Evolutionary conservation across 768 basidiomycete species (phyloP).

Genomic region (Suillus discolor): DNA sequence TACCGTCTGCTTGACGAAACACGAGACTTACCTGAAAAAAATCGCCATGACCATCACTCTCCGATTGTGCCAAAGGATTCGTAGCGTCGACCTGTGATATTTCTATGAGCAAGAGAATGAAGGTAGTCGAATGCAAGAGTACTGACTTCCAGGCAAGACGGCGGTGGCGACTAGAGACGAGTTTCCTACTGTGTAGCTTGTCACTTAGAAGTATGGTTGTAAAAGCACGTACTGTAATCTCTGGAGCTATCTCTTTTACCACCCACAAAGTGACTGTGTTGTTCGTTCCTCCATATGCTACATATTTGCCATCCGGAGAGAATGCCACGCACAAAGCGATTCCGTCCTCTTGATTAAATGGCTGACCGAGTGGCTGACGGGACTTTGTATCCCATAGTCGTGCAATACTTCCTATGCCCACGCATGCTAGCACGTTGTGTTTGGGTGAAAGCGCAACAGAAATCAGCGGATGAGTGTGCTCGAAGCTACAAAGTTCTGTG

Average conservation of each 20-base stretch:
- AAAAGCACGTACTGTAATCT: not conserved
- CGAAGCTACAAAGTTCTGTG: not conserved
- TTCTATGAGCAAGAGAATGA: not conserved
- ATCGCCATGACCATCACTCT: not conserved
- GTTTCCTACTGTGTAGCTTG: not conserved
- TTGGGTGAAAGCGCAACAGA: not conserved
- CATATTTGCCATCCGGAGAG: not conserved
- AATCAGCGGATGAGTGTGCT: not conserved
- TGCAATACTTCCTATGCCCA: not conserved
- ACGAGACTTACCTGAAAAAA: not conserved
- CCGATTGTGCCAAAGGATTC: too few relatives aligned
- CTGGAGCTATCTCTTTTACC: not conserved
- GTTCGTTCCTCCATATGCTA: not conserved
- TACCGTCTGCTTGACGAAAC: not conserved
- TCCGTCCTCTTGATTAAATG: not conserved
- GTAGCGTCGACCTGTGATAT: not conserved
- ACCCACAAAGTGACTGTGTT: not conserved
- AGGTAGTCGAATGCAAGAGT: not conserved
- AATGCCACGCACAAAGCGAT: not conserved
- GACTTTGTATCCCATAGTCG: conserved; percentile 3
- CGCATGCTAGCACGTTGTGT: not conserved
- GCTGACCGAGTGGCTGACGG: not conserved
- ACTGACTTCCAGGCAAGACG: not conserved
- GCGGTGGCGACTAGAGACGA: not conserved
- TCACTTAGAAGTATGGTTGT: not conserved